Conservation (phyloP, 2,329 filamentous ascomycete genomes). For the Fusarium nanum region DNA sequence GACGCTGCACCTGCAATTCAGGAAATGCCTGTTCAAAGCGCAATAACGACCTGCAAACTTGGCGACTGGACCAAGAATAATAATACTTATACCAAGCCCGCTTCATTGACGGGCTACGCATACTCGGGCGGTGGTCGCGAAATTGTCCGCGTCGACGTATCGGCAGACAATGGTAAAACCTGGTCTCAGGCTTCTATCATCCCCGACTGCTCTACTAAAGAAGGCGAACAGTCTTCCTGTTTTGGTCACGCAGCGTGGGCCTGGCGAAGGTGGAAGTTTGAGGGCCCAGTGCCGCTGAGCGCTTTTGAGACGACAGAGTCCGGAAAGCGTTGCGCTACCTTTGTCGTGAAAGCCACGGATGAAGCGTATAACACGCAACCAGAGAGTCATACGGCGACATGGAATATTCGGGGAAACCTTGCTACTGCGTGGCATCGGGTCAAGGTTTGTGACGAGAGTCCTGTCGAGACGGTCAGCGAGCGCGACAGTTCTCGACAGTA, state of each 20-base stretch:
- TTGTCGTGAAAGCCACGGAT: conserved; percentile 75
- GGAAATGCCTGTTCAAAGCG: conserved; percentile 75
- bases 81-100: conserved; percentile 30
- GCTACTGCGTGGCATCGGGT: conserved; percentile 76
- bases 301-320: conserved; percentile 38
- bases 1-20: conserved; percentile 72
- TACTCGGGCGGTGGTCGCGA: conserved; percentile 74
- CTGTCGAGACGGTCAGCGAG: conserved; percentile 1
- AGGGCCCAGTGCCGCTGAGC: conserved; percentile 57
- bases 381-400: conserved; percentile 68
- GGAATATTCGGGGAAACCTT: conserved; percentile 73
- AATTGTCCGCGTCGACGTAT: conserved; percentile 75
- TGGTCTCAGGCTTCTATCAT: conserved; percentile 73
- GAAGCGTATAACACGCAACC: conserved; percentile 75
- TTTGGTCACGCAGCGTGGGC: conserved; percentile 67
- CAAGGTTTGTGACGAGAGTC: conserved; percentile 52
- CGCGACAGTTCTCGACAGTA: not conserved
- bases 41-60: conserved; percentile 66
- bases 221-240: conserved; percentile 45
- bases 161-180: conserved; percentile 69
- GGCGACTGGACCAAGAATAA: conserved; percentile 50
- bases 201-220: conserved; percentile 56
- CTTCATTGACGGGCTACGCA: conserved; percentile 70
- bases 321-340: conserved; percentile 56
- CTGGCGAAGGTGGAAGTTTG: conserved; percentile 73